Conservation (phyloP, 148 eudicot genomes). For the Chenopodium berlandieri region DNA sequence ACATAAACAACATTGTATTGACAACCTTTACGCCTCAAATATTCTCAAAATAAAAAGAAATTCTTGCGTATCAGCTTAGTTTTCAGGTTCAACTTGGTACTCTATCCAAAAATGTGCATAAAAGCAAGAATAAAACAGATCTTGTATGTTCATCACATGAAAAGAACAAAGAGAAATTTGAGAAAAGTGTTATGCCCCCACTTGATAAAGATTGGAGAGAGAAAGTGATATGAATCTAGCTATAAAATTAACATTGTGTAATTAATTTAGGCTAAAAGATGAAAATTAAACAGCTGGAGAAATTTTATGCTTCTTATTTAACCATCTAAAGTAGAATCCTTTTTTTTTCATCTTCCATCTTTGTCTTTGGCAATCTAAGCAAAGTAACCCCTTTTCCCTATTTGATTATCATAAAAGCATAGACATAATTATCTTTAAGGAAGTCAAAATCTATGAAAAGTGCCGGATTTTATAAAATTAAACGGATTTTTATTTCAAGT, state of each 20-base stretch:
- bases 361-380: constrained; percentile 22
- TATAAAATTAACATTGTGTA: background rate
- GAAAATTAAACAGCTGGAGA: constrained; percentile 16
- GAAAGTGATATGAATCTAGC: constrained; percentile 12
- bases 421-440: constrained; percentile 20
- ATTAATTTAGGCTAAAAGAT: background rate
- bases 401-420: constrained; percentile 21
- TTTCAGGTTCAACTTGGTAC: background rate
- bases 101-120: constrained; percentile 3
- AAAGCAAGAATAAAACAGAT: background rate
- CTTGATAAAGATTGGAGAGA: background rate
- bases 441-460: constrained; percentile 12
- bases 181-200: constrained; percentile 19
- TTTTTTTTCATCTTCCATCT: constrained; percentile 3
- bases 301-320: constrained; percentile 5
- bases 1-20: background rate
- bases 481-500: too few relatives aligned
- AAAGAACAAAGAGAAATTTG: background rate
- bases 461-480: too few relatives aligned
- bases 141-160: constrained; percentile 12
- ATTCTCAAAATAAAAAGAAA: background rate
- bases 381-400: constrained; percentile 23
- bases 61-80: constrained; percentile 1
- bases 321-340: constrained; percentile 16
- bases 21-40: background rate